Conservation (phyloP, 2,329 filamentous ascomycete genomes). For the Periconia sp. region DNA sequence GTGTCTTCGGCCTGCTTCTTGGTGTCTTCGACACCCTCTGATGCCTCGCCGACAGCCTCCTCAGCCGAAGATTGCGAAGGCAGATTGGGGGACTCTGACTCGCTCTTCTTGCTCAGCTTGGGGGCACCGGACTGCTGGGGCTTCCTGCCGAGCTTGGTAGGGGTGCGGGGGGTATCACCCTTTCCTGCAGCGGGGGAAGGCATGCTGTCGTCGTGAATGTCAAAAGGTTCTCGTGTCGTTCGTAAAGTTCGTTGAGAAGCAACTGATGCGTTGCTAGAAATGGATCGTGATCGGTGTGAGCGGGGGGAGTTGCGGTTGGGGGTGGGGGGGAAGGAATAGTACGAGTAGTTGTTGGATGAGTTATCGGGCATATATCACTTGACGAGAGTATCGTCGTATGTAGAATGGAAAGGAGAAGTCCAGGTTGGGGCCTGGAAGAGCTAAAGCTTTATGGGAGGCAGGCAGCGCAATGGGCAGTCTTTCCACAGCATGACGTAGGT, state of each 20-base stretch:
- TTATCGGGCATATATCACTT: constrained; percentile 53
- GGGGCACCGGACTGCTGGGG: constrained; percentile 40
- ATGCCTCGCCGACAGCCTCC: constrained; percentile 20
- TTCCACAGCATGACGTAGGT: constrained; percentile 40
- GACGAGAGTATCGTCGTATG: constrained; percentile 40
- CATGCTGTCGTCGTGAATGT: constrained; percentile 42
- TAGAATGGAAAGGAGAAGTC: constrained; percentile 14
- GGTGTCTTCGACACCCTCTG: constrained; percentile 32
- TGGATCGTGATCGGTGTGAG: constrained; percentile 42
- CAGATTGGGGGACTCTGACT: constrained; percentile 37
- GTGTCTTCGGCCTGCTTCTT: constrained; percentile 28
- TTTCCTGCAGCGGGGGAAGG: constrained; percentile 56
- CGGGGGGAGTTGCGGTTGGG: constrained; percentile 47
- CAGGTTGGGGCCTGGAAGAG: constrained; percentile 11
- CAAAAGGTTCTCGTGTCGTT: constrained; percentile 33
- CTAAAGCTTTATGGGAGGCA: constrained; percentile 35
- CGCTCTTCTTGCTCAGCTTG: constrained; percentile 46
- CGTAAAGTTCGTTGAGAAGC: constrained; percentile 32
- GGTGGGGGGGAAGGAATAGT: constrained; percentile 55
- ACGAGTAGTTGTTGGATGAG: constrained; percentile 51
- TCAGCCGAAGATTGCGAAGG: constrained; percentile 31
- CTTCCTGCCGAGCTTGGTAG: constrained; percentile 54
- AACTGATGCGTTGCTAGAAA: constrained; percentile 39
- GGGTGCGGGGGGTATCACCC: constrained; percentile 52
- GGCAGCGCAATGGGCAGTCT: constrained; percentile 15